These are phyloP conservation scores for Podila horticola DNA, from an alignment of 192 early-diverging fungal species.

Conservation along the genomic window DNA sequence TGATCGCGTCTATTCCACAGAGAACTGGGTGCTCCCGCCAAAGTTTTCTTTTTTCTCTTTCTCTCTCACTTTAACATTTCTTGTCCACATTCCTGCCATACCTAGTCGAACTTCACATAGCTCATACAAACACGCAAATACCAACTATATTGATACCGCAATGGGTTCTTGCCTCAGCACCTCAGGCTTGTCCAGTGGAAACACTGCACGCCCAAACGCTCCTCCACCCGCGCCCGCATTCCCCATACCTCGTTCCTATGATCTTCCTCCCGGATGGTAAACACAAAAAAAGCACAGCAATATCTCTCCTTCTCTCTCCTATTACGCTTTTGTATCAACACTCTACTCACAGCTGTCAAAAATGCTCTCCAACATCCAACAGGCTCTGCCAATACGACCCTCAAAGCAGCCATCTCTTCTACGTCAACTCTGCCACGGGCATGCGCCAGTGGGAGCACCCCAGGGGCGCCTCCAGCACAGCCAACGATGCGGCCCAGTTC, in stretches of 20 bases:
- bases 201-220: neutral
- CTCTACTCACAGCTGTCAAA: too few relatives aligned
- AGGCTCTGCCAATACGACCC: constrained; percentile 38
- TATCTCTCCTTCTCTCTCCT: neutral
- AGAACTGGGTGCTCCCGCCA: too few relatives aligned
- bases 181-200: neutral
- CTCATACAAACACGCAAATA: neutral
- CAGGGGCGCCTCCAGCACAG: neutral
- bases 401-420: constrained; percentile 19
- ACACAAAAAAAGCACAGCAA: neutral
- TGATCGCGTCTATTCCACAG: too few relatives aligned
- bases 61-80: too few relatives aligned
- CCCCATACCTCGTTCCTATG: constrained; percentile 23
- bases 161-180: constrained; percentile 16
- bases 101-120: too few relatives aligned
- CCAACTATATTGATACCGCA: neutral
- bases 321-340: too few relatives aligned
- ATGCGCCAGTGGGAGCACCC: constrained; percentile 35
- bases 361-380: too few relatives aligned
- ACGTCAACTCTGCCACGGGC: constrained; percentile 23
- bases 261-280: constrained; percentile 40
- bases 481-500: constrained; percentile 22
- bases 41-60: too few relatives aligned
- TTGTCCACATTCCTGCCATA: too few relatives aligned
- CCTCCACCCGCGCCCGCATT: constrained; percentile 7